phyloP scores from a whole-genome alignment of 345 rosid species.

The Boechera stricta region DNA sequence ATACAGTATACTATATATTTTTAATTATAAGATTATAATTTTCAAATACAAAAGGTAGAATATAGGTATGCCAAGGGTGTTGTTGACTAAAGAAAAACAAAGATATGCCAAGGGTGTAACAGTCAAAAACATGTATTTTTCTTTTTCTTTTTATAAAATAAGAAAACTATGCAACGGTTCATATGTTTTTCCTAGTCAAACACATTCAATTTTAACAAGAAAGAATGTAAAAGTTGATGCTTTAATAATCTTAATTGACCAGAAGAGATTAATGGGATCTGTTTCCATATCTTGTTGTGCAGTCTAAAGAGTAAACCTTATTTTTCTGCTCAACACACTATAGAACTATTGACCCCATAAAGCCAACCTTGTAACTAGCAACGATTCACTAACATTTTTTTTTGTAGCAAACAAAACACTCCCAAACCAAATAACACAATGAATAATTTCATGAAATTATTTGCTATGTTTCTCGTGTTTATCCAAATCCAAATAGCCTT shows the following conservation, averaged over 20 bases:
- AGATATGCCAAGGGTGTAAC: no score
- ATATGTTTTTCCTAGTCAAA: neutral
- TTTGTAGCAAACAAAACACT: neutral
- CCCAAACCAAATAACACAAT: slow-evolving; percentile 17
- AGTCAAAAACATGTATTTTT: no score
- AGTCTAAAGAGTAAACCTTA: neutral
- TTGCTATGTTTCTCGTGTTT: slow-evolving; percentile 20
- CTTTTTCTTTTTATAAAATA: no score
- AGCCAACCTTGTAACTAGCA: neutral
- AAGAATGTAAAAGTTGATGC: neutral
- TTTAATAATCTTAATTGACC: neutral
- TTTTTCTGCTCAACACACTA: neutral
- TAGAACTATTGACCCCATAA: neutral
- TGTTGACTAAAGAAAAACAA: no score
- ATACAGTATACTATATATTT: no score
- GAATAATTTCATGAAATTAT: slow-evolving; percentile 25
- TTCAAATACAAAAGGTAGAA: no score
- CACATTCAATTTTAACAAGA: neutral
- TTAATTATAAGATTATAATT: no score
- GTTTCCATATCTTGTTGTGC: neutral
- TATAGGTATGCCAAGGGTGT: no score
- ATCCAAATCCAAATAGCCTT: slow-evolving; percentile 29
- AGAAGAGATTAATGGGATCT: neutral
- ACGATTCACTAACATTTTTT: neutral
- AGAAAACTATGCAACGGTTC: no score